Conservation (phyloP, 2,329 filamentous ascomycete genomes). For the Chrysoporthe puriensis region DNA sequence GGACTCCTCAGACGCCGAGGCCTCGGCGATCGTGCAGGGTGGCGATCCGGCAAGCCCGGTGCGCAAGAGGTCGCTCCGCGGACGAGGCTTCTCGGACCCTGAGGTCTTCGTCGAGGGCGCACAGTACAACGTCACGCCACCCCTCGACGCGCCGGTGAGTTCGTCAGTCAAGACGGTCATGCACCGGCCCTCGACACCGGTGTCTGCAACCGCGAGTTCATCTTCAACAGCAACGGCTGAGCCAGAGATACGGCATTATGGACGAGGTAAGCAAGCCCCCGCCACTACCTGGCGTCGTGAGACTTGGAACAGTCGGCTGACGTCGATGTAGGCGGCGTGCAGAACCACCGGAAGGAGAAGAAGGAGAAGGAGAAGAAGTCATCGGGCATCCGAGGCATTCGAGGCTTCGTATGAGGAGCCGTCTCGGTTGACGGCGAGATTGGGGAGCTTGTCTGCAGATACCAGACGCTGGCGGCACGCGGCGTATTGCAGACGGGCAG, state of each 20-base stretch:
- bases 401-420: conserved; percentile 39
- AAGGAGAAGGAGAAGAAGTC: conserved; percentile 50
- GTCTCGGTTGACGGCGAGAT: background rate
- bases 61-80: conserved; percentile 41
- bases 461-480: too few species aligned
- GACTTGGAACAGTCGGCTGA: conserved; percentile 43
- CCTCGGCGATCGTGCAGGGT: conserved; percentile 39
- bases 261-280: conserved; percentile 48
- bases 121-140: conserved; percentile 48
- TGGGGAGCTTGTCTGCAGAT: background rate
- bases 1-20: conserved; percentile 41
- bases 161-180: conserved; percentile 32
- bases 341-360: conserved; percentile 54
- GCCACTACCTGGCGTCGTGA: conserved; percentile 6
- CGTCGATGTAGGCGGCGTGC: conserved; percentile 46
- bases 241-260: conserved; percentile 44
- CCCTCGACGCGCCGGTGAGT: conserved; percentile 38
- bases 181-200: conserved; percentile 45
- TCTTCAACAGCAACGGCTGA: conserved; percentile 35
- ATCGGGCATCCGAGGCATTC: conserved; percentile 42
- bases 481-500: background rate
- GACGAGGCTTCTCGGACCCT: conserved; percentile 48
- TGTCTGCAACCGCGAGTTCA: conserved; percentile 32
- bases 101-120: conserved; percentile 44
- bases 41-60: conserved; percentile 40